Percentiles rank a stretch among this genome's conserved stretches.
phyloP scores from a whole-genome alignment of 331 rosid genomes.

The Cydonia oblonga region DNA sequence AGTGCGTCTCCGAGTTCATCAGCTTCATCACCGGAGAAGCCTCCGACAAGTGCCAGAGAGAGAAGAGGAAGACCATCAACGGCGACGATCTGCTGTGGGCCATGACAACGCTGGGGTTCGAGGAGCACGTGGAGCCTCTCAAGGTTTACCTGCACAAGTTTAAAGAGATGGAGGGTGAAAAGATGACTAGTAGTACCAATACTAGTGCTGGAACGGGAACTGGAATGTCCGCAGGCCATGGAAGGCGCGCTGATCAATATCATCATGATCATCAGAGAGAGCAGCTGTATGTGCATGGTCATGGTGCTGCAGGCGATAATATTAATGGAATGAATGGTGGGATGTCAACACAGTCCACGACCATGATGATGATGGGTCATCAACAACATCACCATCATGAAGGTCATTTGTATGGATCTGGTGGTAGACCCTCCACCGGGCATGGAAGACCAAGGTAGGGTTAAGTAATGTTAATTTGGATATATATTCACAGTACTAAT shows the following conservation, averaged over 20 bases:
- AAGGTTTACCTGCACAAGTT: conserved; percentile 36
- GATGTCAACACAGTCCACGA: too few relatives aligned
- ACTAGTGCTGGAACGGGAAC: background rate
- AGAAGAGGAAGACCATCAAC: conserved; percentile 66
- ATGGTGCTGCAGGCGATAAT: too few relatives aligned
- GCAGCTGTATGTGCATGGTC: background rate
- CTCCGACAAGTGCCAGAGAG: conserved; percentile 46
- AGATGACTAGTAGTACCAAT: background rate
- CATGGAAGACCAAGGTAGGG: background rate
- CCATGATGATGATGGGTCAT: background rate
- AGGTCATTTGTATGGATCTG: background rate
- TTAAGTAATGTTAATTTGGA: too few relatives aligned
- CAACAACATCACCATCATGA: background rate
- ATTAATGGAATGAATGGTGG: background rate
- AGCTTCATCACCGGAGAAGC: conserved; percentile 38
- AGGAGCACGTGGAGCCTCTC: conserved; percentile 47
- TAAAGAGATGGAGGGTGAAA: conserved; percentile 52
- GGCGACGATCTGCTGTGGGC: conserved; percentile 62
- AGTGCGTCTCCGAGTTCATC: too few relatives aligned
- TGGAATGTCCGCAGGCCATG: too few relatives aligned
- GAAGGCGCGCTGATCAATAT: background rate
- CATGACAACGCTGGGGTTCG: conserved; percentile 47
- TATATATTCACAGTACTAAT: too few relatives aligned
- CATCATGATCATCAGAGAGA: background rate
- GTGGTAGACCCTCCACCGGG: background rate